Conservation (phyloP, 202 grass and related monocot species). For the Brachypodium distachyon region DNA sequence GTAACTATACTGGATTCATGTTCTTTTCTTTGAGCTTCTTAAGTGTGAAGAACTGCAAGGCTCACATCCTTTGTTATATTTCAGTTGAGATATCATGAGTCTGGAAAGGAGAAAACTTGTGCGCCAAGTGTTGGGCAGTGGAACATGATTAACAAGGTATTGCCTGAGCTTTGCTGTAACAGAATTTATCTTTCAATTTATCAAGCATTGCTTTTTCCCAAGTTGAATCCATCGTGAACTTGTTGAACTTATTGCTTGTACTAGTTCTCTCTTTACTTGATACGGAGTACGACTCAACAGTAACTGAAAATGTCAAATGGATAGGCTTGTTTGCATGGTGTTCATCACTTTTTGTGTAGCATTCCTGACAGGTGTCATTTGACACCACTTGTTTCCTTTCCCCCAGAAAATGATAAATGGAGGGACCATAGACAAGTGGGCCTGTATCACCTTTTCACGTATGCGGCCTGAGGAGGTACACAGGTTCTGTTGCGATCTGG, state of each 20-base stretch:
- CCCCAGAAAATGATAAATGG: conserved; percentile 81
- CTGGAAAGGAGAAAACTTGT: conserved; percentile 59
- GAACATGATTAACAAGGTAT: conserved; percentile 87
- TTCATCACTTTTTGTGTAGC: background rate
- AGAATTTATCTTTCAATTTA: background rate
- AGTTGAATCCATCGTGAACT: background rate
- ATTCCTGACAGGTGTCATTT: background rate
- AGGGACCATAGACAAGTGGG: conserved; percentile 49
- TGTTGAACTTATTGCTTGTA: background rate
- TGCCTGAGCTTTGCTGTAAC: background rate
- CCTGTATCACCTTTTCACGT: conserved; percentile 62
- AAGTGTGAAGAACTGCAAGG: background rate
- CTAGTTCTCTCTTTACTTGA: background rate
- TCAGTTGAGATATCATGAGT: conserved; percentile 84
- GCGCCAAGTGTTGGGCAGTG: conserved; percentile 65
- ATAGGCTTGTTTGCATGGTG: background rate
- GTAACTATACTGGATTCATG: conserved; percentile 18
- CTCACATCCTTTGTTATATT: background rate
- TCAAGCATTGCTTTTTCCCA: background rate
- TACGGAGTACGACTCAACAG: too few species aligned
- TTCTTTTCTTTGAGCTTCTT: background rate
- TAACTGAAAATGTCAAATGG: too few species aligned
- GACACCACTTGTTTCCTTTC: background rate
- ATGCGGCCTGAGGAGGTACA: conserved; percentile 36
- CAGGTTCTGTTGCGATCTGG: conserved; percentile 49